These are phyloP conservation scores for Populus pruinosa DNA, from an alignment of 345 rosid genomes.

Conservation along the genomic window DNA sequence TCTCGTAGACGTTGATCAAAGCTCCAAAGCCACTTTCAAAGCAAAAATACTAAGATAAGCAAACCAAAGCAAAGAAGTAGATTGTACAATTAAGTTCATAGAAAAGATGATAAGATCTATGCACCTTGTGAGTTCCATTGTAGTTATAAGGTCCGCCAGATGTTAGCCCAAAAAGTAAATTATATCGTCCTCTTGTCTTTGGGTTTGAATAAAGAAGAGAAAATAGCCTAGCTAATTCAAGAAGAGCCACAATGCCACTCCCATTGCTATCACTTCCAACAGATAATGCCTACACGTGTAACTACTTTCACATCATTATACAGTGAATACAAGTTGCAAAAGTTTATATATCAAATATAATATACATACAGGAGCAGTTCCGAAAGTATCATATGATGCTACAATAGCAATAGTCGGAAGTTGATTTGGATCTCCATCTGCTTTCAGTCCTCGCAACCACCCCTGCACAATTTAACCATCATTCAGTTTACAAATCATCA, in stretches of 20 bases:
- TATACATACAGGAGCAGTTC: slow-evolving; percentile 87
- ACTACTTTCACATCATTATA: slow-evolving; percentile 15
- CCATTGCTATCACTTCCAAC: slow-evolving; percentile 97
- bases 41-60: slow-evolving; percentile 15
- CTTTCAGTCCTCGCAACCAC: slow-evolving; percentile 89
- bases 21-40: slow-evolving; percentile 90
- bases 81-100: slow-evolving; percentile 6
- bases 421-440: slow-evolving; percentile 83
- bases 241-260: slow-evolving; percentile 90
- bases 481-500: slow-evolving; percentile 16
- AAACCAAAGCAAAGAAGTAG: background rate
- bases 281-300: slow-evolving; percentile 70
- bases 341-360: background rate
- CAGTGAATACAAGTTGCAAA: background rate
- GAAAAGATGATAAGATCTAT: slow-evolving; percentile 1
- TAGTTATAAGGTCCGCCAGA: slow-evolving; percentile 98
- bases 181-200: slow-evolving; percentile 91
- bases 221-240: slow-evolving; percentile 92
- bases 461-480: slow-evolving; percentile 50
- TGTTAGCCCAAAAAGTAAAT: slow-evolving; percentile 87
- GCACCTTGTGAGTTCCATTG: slow-evolving; percentile 94
- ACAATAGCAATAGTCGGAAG: slow-evolving; percentile 94
- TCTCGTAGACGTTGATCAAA: slow-evolving; percentile 96
- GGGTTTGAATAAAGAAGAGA: slow-evolving; percentile 89
- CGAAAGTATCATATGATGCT: slow-evolving; percentile 94